phyloP scores from a whole-genome alignment of 2,329 filamentous ascomycete genomes.

The Dactylellina sp. region DNA sequence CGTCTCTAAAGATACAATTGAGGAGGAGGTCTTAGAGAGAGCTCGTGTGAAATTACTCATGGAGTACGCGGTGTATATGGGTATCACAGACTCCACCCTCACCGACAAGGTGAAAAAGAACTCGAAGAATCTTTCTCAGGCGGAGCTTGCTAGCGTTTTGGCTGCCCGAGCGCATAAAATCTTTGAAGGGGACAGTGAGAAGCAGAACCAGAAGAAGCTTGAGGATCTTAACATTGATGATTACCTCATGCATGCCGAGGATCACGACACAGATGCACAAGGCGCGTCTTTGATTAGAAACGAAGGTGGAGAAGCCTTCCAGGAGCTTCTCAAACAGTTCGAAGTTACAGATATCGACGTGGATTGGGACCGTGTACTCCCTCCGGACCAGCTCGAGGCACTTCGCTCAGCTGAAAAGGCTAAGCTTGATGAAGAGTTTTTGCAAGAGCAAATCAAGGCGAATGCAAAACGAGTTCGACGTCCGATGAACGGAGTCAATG shows the following conservation, averaged over 20 bases:
- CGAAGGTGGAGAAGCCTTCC: conserved; percentile 93
- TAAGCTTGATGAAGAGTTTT: conserved; percentile 67
- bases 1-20: conserved; percentile 97
- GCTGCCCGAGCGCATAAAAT: conserved; percentile 92
- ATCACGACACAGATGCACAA: conserved; percentile 84
- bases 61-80: conserved; percentile 95
- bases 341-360: conserved; percentile 97
- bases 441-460: conserved; percentile 61
- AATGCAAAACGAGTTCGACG: conserved; percentile 64
- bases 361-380: conserved; percentile 98
- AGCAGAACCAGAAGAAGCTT: conserved; percentile 90
- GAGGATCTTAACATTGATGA: conserved; percentile 98
- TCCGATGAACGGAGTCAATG: conserved; percentile 62
- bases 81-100: conserved; percentile 91
- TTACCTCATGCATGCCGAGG: conserved; percentile 94
- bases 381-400: conserved; percentile 87
- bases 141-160: conserved; percentile 85
- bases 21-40: conserved; percentile 95
- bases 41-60: conserved; percentile 97
- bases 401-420: conserved; percentile 91
- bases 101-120: conserved; percentile 86
- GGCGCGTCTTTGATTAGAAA: conserved; percentile 94
- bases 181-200: conserved; percentile 82
- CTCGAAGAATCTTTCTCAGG: conserved; percentile 47
- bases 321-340: conserved; percentile 74